Conservation (phyloP, 257 asterid genomes). For the Fraxinus americana region DNA sequence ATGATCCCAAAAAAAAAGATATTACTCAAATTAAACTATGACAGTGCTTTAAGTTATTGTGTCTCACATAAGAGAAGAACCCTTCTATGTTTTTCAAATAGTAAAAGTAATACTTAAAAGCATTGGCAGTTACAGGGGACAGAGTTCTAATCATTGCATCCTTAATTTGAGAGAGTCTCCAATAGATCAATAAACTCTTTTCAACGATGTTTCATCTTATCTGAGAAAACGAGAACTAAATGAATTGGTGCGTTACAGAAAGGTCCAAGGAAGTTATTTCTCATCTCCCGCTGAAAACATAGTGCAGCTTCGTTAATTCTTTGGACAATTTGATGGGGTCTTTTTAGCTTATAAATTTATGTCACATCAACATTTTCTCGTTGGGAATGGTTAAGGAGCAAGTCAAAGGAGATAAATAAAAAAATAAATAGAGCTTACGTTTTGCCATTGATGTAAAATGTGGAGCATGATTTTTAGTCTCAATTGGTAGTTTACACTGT, state of each 20-base stretch:
- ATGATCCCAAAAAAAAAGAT: constrained; percentile 12
- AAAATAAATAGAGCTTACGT: not conserved
- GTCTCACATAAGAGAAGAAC: not conserved
- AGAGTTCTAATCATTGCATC: not conserved
- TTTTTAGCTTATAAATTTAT: not conserved
- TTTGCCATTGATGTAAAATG: not conserved
- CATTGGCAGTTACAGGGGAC: not conserved
- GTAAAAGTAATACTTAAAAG: constrained; percentile 5
- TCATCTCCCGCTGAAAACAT: not conserved
- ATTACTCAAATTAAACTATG: not conserved
- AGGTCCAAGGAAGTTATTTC: not conserved
- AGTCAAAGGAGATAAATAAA: not conserved
- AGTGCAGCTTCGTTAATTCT: not conserved
- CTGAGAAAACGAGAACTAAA: not conserved
- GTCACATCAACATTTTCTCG: not conserved
- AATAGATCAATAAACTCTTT: not conserved
- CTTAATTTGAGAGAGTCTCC: constrained; percentile 5
- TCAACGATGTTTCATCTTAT: not conserved
- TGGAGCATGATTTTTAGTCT: not conserved
- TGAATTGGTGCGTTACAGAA: not conserved
- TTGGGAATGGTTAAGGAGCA: not conserved
- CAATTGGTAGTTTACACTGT: not conserved
- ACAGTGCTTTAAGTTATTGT: not conserved
- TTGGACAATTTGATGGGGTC: not conserved
- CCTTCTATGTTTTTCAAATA: not conserved